phyloP scores from a whole-genome alignment of 2,329 filamentous ascomycete species.

The Verticillium nubilum region DNA sequence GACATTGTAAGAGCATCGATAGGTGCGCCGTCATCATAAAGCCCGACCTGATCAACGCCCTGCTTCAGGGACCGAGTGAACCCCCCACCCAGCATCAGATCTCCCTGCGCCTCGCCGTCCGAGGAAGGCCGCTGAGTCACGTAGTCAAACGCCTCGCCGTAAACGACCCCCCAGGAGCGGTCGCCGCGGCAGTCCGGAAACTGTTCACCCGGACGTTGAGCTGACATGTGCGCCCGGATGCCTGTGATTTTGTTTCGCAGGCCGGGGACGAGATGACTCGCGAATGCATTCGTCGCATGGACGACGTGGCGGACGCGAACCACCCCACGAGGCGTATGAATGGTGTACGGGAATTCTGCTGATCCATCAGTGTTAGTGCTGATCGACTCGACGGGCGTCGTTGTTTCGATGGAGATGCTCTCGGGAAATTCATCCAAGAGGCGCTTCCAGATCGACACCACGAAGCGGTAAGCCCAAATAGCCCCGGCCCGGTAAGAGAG shows the following conservation, averaged over 20 bases:
- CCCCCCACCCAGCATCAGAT: constrained; percentile 51
- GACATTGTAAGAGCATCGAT: background rate
- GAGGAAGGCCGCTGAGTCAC: constrained; percentile 11
- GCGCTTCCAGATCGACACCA: constrained; percentile 4
- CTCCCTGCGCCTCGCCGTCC: constrained; percentile 20
- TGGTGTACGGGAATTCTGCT: constrained; percentile 4
- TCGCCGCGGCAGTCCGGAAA: background rate
- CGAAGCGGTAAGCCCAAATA: constrained; percentile 37
- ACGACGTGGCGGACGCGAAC: constrained; percentile 15
- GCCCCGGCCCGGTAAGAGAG: constrained; percentile 41
- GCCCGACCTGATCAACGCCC: constrained; percentile 12
- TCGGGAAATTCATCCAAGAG: constrained; percentile 8
- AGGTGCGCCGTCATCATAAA: constrained; percentile 10
- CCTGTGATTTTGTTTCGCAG: constrained; percentile 12
- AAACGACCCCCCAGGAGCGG: constrained; percentile 13
- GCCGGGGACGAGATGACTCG: constrained; percentile 16
- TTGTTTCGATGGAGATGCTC: constrained; percentile 15
- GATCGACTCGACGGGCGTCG: constrained; percentile 12
- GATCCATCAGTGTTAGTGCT: background rate
- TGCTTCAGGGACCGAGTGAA: constrained; percentile 30
- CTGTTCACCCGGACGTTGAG: background rate
- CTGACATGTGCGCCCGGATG: constrained; percentile 4
- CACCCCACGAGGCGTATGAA: constrained; percentile 15
- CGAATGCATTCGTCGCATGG: constrained; percentile 19
- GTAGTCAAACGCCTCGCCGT: constrained; percentile 17